Percentiles rank a stretch among this genome's conserved stretches.
phyloP scores from a whole-genome alignment of 228 moss, liverwort and hornwort species.

The Sphagnum magellanicum region DNA sequence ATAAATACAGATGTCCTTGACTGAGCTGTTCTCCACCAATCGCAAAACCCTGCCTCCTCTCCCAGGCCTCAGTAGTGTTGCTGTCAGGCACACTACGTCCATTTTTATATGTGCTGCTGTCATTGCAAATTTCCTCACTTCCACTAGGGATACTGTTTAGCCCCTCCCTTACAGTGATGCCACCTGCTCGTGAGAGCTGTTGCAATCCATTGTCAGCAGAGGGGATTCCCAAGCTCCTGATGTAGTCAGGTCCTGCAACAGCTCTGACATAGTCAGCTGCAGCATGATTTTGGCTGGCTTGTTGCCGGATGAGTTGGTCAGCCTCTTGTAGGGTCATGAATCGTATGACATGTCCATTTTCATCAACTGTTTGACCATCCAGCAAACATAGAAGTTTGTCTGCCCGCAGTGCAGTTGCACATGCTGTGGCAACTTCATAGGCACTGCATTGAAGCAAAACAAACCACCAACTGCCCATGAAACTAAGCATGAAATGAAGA shows the following conservation, averaged over 20 bases:
- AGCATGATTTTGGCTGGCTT: slow-evolving; percentile 68
- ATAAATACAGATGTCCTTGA: slow-evolving; percentile 57
- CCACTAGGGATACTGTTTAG: slow-evolving; percentile 12
- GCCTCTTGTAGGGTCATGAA: slow-evolving; percentile 86
- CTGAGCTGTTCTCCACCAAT: slow-evolving; percentile 86
- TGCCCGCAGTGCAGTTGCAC: slow-evolving; percentile 80
- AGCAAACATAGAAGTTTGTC: slow-evolving; percentile 80
- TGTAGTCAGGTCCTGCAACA: slow-evolving; percentile 75
- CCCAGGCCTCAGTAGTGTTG: slow-evolving; percentile 4
- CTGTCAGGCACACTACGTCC: neutral
- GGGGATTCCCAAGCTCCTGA: slow-evolving; percentile 65
- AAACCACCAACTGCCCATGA: neutral
- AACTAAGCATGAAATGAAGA: no score
- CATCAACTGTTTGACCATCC: slow-evolving; percentile 59
- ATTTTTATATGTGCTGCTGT: neutral
- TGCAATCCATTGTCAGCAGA: slow-evolving; percentile 16
- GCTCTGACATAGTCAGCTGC: slow-evolving; percentile 91
- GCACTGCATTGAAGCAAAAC: slow-evolving; percentile 47
- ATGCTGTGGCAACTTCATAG: slow-evolving; percentile 95
- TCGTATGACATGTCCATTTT: slow-evolving; percentile 52
- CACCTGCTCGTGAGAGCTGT: slow-evolving; percentile 1
- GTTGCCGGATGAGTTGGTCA: slow-evolving; percentile 70
- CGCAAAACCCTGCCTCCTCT: slow-evolving; percentile 59
- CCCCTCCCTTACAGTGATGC: no score
- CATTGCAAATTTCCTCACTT: neutral